These are phyloP conservation scores for Fusarium nelsonii DNA, from an alignment of 2,329 filamentous ascomycete species.

Conservation along the genomic window DNA sequence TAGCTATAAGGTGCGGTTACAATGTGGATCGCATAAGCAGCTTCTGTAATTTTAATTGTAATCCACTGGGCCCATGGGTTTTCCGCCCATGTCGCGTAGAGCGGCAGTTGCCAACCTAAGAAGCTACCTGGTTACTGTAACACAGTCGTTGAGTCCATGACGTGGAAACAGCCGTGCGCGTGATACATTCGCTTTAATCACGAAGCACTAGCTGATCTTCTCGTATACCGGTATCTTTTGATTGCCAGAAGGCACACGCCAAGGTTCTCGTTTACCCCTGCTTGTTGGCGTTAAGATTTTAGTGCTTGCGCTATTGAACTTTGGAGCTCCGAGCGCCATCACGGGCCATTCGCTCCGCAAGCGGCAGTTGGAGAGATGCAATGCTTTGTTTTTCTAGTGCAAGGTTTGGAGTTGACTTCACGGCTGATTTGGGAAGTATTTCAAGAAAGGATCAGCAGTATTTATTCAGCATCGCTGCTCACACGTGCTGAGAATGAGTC, in stretches of 20 bases:
- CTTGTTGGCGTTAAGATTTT: background rate
- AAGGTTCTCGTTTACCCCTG: background rate
- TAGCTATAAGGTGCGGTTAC: background rate
- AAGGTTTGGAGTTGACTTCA: background rate
- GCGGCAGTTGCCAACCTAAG: background rate
- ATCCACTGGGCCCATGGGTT: background rate
- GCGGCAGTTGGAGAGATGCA: background rate
- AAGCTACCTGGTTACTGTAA: background rate
- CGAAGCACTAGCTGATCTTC: background rate
- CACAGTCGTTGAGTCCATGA: background rate
- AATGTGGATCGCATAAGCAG: background rate
- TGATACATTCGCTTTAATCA: background rate
- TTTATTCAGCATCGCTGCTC: background rate
- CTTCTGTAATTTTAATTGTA: background rate
- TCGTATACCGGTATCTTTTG: background rate
- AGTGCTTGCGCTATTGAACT: conserved; percentile 9
- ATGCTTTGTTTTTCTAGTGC: background rate
- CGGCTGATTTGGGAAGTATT: background rate
- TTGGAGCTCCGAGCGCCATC: background rate
- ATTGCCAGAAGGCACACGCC: background rate
- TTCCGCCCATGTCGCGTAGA: background rate
- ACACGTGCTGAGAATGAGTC: fast-evolving
- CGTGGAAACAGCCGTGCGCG: too few species aligned
- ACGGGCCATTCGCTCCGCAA: background rate
- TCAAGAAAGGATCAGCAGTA: background rate